Conservation (phyloP, 1,139 yeast species). For the Pichia sp. region DNA sequence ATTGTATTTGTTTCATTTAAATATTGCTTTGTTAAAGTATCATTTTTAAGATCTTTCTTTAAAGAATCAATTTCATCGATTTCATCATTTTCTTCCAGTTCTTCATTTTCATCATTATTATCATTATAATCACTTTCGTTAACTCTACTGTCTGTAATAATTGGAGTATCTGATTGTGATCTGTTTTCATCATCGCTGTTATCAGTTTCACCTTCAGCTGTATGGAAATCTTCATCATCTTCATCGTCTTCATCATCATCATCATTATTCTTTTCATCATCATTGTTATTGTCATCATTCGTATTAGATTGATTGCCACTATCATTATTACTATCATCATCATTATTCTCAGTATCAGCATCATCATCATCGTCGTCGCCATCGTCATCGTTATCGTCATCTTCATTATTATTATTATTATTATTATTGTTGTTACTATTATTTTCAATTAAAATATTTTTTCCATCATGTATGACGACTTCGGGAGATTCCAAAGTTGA, state of each 20-base stretch:
- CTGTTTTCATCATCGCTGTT: conserved; percentile 12
- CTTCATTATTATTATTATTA: no score
- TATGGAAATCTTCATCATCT: conserved; percentile 1
- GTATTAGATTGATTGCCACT: no score
- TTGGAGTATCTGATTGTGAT: background rate
- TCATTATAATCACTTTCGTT: conserved; percentile 20
- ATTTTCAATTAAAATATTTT: no score
- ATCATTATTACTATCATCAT: conserved; percentile 3
- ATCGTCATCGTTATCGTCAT: no score
- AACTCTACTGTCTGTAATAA: conserved; percentile 1
- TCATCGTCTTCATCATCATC: conserved; percentile 21
- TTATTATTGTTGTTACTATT: no score
- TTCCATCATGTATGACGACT: no score
- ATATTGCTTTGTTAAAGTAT: conserved; percentile 8
- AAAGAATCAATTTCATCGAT: conserved; percentile 24
- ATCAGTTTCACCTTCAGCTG: background rate
- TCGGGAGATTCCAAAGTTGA: background rate
- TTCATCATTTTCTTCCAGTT: conserved; percentile 20
- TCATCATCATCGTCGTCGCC: conserved; percentile 17
- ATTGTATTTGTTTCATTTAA: conserved; percentile 29
- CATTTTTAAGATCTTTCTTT: conserved; percentile 30
- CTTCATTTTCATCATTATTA: conserved; percentile 12
- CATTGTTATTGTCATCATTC: no score
- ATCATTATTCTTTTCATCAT: no score
- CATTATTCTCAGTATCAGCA: no score